Evolutionary conservation across 148 eudicot species (phyloP), one percentile per base, ranked within the genome.

Genomic region (Silene conica): DNA sequence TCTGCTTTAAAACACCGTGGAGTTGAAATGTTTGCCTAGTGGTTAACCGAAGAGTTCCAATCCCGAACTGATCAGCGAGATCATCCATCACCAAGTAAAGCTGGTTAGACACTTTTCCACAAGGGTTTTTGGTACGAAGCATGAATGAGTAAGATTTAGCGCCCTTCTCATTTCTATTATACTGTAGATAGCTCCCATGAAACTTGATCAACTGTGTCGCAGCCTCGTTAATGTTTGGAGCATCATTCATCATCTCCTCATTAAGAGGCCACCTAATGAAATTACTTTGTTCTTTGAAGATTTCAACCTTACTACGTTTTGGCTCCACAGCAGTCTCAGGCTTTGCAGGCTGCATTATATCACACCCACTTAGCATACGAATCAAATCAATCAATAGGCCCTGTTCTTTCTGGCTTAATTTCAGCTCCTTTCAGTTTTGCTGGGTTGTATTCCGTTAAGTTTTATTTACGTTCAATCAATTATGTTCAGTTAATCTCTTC

Each of bases 21-120:
- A 95, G 94, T 83, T 95, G 97, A 85, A 95, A 95, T 41, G 99
- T 95, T 68, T 95, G 99, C 62, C 97, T 85, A 18, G 99, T 95
- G 12, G 97, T 95, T 80, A 95, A 75, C 67, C 97, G 85, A 72
- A 95, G 97, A n/a, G 99, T 95, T 69, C 94, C 94, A 38, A 95
- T 95, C 19, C 99, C 99, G 73, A 95, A 95, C 67, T 90, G 78
- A 85, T 95, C 99, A 34, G 97, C 99, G 63, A 95, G 90, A 77
- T 92, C 97, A 85, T 95, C 97, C 98, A 95, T 95, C 48, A 85
- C 92, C 74, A 95, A 80, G 79, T 95, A 95, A 70, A 95, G 87
- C 75, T 83, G 72, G 80, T 92, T 90, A 7, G 99, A 81, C 65
- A 95, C 99, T 78, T 92, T 92, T 59, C 99, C 99, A 82, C 92